Evolutionary conservation across 805 yeast species (phyloP).

Genomic region (Cyberlindnera galapagoensis): DNA sequence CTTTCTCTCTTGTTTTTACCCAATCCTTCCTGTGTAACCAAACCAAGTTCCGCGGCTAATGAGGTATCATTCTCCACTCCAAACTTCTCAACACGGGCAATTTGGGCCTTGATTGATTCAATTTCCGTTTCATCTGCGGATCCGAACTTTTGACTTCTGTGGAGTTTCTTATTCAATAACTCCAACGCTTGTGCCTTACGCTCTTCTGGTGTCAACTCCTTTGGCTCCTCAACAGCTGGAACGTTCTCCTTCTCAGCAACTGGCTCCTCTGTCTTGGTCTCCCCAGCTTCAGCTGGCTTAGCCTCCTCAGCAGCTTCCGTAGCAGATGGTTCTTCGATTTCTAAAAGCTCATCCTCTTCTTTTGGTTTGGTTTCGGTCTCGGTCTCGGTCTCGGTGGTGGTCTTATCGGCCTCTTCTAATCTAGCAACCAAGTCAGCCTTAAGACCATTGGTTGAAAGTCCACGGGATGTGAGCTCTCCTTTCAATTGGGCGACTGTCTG

Average conservation of each 20-base stretch:
- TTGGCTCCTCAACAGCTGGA: slow-evolving; percentile 24
- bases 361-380: neutral
- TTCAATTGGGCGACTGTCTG: slow-evolving; percentile 81
- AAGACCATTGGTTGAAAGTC: slow-evolving; percentile 66
- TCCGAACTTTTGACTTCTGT: slow-evolving; percentile 75
- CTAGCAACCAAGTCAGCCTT: slow-evolving; percentile 72
- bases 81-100: slow-evolving; percentile 73
- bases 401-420: slow-evolving; percentile 47
- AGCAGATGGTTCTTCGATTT: slow-evolving; percentile 1
- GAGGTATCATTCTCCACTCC: slow-evolving; percentile 69
- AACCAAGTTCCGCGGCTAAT: slow-evolving; percentile 61
- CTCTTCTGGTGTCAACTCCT: slow-evolving; percentile 53
- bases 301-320: slow-evolving; percentile 6
- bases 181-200: slow-evolving; percentile 63
- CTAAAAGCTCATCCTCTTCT: slow-evolving; percentile 2
- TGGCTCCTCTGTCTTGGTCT: slow-evolving; percentile 1
- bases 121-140: slow-evolving; percentile 38
- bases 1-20: slow-evolving; percentile 7
- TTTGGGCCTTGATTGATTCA: slow-evolving; percentile 49
- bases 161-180: slow-evolving; percentile 57
- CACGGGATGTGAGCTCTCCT: slow-evolving; percentile 61
- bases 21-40: slow-evolving; percentile 24
- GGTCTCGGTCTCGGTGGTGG: slow-evolving; percentile 2
- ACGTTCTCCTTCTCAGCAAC: slow-evolving; percentile 10
- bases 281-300: slow-evolving; percentile 2